Evolutionary conservation across 345 rosid species (phyloP), one percentile per base, ranked within the genome.

Genomic region (Camelina neglecta): DNA sequence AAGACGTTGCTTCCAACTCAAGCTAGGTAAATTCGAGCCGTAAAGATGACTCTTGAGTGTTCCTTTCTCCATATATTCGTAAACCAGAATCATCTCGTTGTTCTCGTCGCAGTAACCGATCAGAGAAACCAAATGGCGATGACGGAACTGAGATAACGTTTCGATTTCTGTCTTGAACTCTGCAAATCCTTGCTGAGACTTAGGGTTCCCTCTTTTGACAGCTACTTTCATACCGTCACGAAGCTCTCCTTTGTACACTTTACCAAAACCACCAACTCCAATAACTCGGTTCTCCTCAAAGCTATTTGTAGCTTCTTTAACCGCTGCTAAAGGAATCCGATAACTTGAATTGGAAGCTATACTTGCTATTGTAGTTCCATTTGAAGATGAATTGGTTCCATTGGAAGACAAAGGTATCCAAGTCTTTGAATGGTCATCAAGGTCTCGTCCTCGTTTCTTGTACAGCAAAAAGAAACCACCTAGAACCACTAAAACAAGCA

Each of bases 251-350:
- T 79, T 86, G 84, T 87, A 90, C 39, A 90, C 96, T 77, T 85
- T 90, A 54, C 96, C 96, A 57, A 90, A 90, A 9, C 96, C 96
- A 5, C 96, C 96, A 4, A 88, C 85, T 47, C 96, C 96, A 35
- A 90, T 85, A 9, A 72, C 85, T 79, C 84, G 81, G 24, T 78
- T 84, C 80, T 90, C 96, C 21, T 88, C 92, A 10, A 90, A 90
- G 83, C 84, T 84, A 73, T 87, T 85, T 3, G 96, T 86, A 6
- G 93, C 96, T 51, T 85, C 92, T 67, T 84, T 90, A 81, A 90
- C 84, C 13, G 73, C 84, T 42, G 31, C 84, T 7, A 88, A 75
- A 9, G 88, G 90, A 65, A 85, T 78, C 24, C 89, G 83, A 66
- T 85, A 89, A 47, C 86, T 84, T 9, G 78, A 50, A 38, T 86